Percentiles rank a stretch among this genome's conserved stretches.
phyloP scores from a whole-genome alignment of 192 early-diverging fungal genomes.

The Nowakowskiella sp. region DNA sequence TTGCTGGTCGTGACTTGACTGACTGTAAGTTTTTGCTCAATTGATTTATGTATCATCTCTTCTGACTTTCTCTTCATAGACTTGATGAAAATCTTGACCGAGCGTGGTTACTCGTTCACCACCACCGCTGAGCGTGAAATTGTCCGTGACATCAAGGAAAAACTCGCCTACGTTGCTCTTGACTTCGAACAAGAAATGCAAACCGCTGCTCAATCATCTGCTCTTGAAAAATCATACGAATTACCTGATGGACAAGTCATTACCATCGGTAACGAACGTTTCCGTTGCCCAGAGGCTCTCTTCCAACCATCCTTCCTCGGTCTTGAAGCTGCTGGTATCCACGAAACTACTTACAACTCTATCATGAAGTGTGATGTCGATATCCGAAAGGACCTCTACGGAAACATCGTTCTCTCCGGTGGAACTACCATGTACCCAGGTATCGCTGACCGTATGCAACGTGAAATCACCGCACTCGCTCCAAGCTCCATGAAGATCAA shows the following conservation, averaged over 20 bases:
- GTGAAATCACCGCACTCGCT: conserved; percentile 45
- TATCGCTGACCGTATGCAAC: conserved; percentile 44
- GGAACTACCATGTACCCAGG: conserved; percentile 50
- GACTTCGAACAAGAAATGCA: conserved; percentile 41
- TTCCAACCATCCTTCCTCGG: conserved; percentile 54
- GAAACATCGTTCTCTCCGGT: conserved; percentile 40
- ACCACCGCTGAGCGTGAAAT: conserved; percentile 53
- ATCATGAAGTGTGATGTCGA: conserved; percentile 45
- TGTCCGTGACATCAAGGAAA: conserved; percentile 59
- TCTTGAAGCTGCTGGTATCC: conserved; percentile 35
- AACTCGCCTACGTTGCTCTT: conserved; percentile 50
- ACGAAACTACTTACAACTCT: conserved; percentile 35
- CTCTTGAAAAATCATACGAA: conserved; percentile 41
- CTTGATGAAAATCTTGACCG: conserved; percentile 46
- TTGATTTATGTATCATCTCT: not conserved
- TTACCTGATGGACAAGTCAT: conserved; percentile 49
- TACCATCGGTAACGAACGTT: conserved; percentile 53
- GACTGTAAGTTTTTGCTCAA: conserved; percentile 11
- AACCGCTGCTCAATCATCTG: conserved; percentile 31
- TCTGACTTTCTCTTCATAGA: not conserved
- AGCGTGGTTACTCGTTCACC: conserved; percentile 52
- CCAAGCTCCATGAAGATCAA: conserved; percentile 52
- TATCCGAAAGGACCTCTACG: conserved; percentile 36
- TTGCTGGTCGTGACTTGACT: conserved; percentile 46
- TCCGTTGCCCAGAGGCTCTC: conserved; percentile 50